These are phyloP conservation scores for Xylaria sp. DNA, from an alignment of 2,329 filamentous ascomycete species.

Conservation along the genomic window DNA sequence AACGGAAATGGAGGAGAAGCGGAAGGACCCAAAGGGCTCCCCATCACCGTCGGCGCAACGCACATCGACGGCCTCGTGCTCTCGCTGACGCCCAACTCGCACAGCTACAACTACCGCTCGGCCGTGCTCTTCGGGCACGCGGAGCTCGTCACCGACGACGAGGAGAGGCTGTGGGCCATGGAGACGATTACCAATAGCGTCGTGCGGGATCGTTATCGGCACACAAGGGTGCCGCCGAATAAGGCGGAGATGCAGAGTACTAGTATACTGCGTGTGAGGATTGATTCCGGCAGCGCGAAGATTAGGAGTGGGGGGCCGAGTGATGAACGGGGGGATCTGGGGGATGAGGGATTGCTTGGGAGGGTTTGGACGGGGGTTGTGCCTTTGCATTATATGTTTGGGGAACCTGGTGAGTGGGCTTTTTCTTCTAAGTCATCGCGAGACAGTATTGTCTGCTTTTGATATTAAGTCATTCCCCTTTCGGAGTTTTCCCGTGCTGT, in stretches of 20 bases:
- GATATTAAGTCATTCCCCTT: no score
- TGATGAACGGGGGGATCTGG: conserved; percentile 63
- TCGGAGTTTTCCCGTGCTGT: no score
- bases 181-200: conserved; percentile 80
- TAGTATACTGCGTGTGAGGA: conserved; percentile 74
- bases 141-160: conserved; percentile 70
- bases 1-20: not conserved
- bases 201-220: conserved; percentile 73
- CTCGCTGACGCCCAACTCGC: conserved; percentile 80
- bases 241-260: conserved; percentile 80
- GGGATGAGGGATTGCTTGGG: conserved; percentile 55
- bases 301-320: conserved; percentile 71
- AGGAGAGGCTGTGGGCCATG: conserved; percentile 83
- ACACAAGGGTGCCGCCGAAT: conserved; percentile 73
- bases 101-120: conserved; percentile 89
- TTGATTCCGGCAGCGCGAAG: conserved; percentile 81
- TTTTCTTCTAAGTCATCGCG: no score
- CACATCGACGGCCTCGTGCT: conserved; percentile 84
- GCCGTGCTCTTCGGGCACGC: conserved; percentile 82
- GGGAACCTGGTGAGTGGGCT: conserved; percentile 60
- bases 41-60: conserved; percentile 77
- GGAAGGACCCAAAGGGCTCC: conserved; percentile 64
- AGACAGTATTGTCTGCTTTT: no score
- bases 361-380: conserved; percentile 67
- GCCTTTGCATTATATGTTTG: conserved; percentile 72